A percentile compares a stretch with the other conserved stretches of the same genome.
phyloP scores from a whole-genome alignment of 108 stramenopile genomes.

The Chaetoceros tenuissimus region DNA sequence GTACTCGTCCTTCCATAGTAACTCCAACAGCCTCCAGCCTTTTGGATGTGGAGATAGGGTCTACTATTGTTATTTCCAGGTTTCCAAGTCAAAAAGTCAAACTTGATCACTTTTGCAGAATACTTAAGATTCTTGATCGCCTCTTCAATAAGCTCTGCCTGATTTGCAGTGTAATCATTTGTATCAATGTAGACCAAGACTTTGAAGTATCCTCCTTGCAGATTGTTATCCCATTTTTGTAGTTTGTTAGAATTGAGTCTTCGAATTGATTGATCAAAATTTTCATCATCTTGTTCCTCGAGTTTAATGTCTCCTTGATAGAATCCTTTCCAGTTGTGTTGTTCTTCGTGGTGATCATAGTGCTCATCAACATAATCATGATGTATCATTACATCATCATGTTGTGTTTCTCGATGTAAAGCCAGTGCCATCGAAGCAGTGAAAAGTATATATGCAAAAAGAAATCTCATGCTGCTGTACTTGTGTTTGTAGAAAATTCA shows the following conservation, averaged over 20 bases:
- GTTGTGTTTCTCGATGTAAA: no score
- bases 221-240: not conserved
- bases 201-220: not conserved
- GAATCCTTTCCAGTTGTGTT: not conserved
- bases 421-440: no score
- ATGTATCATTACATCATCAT: no score
- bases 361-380: no score
- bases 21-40: not conserved
- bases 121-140: not conserved
- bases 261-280: not conserved
- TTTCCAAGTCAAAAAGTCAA: not conserved
- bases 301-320: not conserved
- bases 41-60: not conserved
- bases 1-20: not conserved
- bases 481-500: no score
- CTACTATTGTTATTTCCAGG: not conserved
- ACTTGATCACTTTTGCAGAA: not conserved
- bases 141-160: not conserved
- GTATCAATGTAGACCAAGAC: not conserved
- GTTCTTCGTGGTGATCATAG: not conserved
- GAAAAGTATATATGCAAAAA: no score
- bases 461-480: no score
- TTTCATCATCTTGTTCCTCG: no score
- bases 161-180: not conserved
- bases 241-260: not conserved